These are phyloP conservation scores for Coemansia sp. DNA, from an alignment of 192 early-diverging fungal genomes.

Conservation along the genomic window DNA sequence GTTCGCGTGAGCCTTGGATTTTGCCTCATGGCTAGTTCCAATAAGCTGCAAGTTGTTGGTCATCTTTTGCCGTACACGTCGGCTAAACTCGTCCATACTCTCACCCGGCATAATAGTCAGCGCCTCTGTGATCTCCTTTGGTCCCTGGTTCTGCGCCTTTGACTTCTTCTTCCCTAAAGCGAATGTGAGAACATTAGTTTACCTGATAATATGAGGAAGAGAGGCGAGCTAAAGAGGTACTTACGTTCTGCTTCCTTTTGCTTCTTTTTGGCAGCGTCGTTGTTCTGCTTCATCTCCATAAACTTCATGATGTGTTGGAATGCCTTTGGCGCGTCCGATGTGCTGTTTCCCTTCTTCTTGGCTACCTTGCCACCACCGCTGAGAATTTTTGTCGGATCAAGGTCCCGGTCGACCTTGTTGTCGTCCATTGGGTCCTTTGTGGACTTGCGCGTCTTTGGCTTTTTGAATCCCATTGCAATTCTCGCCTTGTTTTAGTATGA, in stretches of 20 bases:
- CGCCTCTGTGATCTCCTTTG: conserved; percentile 21
- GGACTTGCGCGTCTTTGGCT: conserved; percentile 37
- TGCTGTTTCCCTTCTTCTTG: conserved; percentile 18
- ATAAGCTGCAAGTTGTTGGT: conserved; percentile 38
- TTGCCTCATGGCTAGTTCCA: conserved; percentile 11
- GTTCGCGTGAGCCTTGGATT: conserved; percentile 3
- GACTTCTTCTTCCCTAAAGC: background rate
- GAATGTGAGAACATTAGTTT: background rate
- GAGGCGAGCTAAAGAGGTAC: background rate
- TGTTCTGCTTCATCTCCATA: conserved; percentile 37
- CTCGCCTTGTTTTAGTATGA: background rate
- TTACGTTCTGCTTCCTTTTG: conserved; percentile 11
- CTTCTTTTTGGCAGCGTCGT: conserved; percentile 20
- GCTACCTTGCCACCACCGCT: conserved; percentile 46
- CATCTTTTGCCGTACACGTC: conserved; percentile 43
- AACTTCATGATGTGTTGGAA: conserved; percentile 45
- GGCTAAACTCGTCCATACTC: conserved; percentile 36
- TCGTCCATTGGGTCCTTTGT: conserved; percentile 17
- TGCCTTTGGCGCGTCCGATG: conserved; percentile 41
- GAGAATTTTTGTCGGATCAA: conserved; percentile 37
- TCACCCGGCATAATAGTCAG: conserved; percentile 47
- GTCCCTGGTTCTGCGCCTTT: background rate
- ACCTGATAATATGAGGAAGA: background rate
- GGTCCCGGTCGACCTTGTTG: conserved; percentile 34
- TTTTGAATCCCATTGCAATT: conserved; percentile 42